phyloP scores from a whole-genome alignment of 148 eudicot genomes.

The Silene latifolia region DNA sequence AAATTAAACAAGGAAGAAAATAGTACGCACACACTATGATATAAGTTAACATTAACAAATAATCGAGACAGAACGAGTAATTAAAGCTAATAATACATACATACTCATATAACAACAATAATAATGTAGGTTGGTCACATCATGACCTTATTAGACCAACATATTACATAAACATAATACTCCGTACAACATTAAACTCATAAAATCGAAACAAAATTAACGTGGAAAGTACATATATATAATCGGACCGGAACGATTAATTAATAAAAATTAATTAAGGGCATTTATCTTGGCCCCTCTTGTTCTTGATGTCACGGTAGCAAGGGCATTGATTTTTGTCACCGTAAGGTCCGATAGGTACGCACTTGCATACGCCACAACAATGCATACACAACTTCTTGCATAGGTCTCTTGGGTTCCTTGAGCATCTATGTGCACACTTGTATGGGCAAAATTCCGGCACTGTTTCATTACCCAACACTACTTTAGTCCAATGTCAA shows the following conservation, averaged over 20 bases:
- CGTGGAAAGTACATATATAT: neutral
- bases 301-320: constrained; percentile 27
- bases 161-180: neutral
- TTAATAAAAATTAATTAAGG: constrained; percentile 19
- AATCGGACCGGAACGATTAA: neutral
- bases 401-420: constrained; percentile 28
- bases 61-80: neutral
- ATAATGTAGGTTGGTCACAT: neutral
- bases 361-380: constrained; percentile 27
- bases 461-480: constrained; percentile 15
- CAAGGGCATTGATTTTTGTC: constrained; percentile 29
- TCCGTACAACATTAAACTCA: neutral
- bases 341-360: constrained; percentile 25
- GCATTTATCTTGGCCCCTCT: constrained; percentile 25
- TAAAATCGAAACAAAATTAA: neutral
- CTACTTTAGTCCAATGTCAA: no score
- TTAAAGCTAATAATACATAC: no score
- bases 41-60: no score
- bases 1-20: neutral
- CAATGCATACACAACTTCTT: constrained; percentile 27
- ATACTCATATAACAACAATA: neutral
- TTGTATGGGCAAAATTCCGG: constrained; percentile 17
- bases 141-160: neutral
- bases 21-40: neutral
- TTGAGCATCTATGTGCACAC: constrained; percentile 27